Percentiles rank a stretch among this genome's conserved stretches.
These are phyloP conservation scores for Spiraea crenata DNA, from an alignment of 331 rosid species.

Conservation along the genomic window DNA sequence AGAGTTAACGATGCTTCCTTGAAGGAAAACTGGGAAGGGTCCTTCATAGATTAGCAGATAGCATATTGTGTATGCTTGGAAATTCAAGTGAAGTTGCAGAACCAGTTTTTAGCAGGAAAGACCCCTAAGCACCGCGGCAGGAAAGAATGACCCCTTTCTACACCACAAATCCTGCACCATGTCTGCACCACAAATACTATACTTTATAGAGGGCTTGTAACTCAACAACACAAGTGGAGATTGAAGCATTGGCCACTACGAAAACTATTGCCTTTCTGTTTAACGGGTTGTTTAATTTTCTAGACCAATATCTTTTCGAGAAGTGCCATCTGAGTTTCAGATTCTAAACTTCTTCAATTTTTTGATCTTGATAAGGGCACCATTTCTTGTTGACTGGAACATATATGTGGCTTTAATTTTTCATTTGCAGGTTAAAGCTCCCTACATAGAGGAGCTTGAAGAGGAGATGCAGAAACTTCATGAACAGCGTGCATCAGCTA, in stretches of 20 bases:
- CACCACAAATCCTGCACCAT: too few relatives aligned
- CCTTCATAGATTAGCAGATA: neutral
- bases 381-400: slow-evolving; percentile 8
- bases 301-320: neutral
- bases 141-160: too few relatives aligned
- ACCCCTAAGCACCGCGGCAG: too few relatives aligned
- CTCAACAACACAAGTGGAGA: neutral
- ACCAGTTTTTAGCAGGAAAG: too few relatives aligned
- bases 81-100: neutral
- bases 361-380: neutral
- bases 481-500: slow-evolving; percentile 76
- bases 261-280: neutral
- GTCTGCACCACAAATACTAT: too few relatives aligned
- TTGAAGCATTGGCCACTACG: neutral
- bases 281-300: neutral
- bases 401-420: slow-evolving; percentile 3
- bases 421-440: slow-evolving; percentile 78
- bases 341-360: neutral
- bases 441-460: slow-evolving; percentile 89
- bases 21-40: neutral
- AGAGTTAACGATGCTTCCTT: neutral
- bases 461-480: slow-evolving; percentile 83
- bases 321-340: neutral
- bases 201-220: neutral
- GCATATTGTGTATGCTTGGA: neutral